These are phyloP conservation scores for Nemophila menziesii DNA, from an alignment of 257 asterid genomes.

Conservation along the genomic window DNA sequence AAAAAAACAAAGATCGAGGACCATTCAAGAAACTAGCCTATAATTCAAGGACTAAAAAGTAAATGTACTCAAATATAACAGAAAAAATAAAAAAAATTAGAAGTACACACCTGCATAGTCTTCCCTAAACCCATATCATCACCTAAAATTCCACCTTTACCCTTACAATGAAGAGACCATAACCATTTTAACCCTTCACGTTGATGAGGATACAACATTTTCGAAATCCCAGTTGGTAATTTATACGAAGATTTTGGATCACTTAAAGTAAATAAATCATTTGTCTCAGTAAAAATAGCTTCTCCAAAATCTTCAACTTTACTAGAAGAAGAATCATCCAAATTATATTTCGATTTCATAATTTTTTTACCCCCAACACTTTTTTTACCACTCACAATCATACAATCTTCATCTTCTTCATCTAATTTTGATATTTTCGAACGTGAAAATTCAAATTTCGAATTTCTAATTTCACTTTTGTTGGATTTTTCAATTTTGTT, in stretches of 20 bases:
- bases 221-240: conserved; percentile 56
- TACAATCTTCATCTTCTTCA: conserved; percentile 30
- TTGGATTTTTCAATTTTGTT: conserved; percentile 21
- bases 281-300: conserved; percentile 22
- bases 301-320: too few relatives aligned
- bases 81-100: neutral
- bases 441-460: conserved; percentile 19
- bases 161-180: conserved; percentile 88
- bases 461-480: conserved; percentile 20
- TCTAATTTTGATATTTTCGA: conserved; percentile 17
- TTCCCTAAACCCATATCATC: conserved; percentile 98
- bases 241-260: conserved; percentile 35
- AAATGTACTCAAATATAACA: neutral
- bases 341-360: conserved; percentile 26
- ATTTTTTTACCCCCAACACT: conserved; percentile 21
- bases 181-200: conserved; percentile 94
- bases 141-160: conserved; percentile 86
- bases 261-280: conserved; percentile 29
- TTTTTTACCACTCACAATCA: conserved; percentile 21
- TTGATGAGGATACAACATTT: conserved; percentile 82
- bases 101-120: conserved; percentile 80
- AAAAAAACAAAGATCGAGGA: too few relatives aligned
- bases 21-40: too few relatives aligned
- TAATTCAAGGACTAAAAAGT: neutral
- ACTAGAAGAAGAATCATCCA: conserved; percentile 25